phyloP scores from a whole-genome alignment of 192 early-diverging fungal species.

The Entomortierella lignicola region DNA sequence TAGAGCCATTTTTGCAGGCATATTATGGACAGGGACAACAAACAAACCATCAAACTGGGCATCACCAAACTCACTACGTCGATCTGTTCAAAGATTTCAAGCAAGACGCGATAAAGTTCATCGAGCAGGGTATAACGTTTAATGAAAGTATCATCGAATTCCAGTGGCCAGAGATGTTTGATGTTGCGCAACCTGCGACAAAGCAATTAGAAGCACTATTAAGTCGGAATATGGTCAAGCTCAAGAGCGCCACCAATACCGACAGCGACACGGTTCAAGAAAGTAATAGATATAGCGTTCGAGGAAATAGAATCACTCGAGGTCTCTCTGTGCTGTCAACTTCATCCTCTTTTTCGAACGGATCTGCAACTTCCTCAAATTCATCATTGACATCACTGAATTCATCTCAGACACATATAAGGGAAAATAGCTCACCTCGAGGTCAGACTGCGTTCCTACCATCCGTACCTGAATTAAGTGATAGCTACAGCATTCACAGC shows the following conservation, averaged over 20 bases:
- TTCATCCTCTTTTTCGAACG: conserved; percentile 11
- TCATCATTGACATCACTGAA: conserved; percentile 1
- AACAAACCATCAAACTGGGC: not conserved
- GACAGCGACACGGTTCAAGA: not conserved
- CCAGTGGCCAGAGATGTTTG: conserved; percentile 46
- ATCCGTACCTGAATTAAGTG: not conserved
- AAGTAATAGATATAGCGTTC: not conserved
- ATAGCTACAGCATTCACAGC: conserved; percentile 9
- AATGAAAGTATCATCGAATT: conserved; percentile 36
- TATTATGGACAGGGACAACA: conserved; percentile 15
- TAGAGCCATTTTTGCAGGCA: conserved; percentile 22
- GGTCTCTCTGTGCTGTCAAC: conserved; percentile 23
- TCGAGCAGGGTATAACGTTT: conserved; percentile 22
- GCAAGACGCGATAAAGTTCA: conserved; percentile 20
- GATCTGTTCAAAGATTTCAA: conserved; percentile 35
- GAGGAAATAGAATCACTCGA: not conserved
- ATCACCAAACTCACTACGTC: conserved; percentile 19
- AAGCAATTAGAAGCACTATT: conserved; percentile 15
- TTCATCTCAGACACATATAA: not conserved
- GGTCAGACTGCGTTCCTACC: not conserved
- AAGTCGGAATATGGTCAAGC: conserved; percentile 5
- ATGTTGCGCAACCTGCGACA: conserved; percentile 23
- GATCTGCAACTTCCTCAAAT: conserved; percentile 12
- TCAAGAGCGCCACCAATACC: not conserved
- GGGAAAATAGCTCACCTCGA: not conserved